Evolutionary conservation across 2,329 filamentous ascomycete species (phyloP), one percentile per base, ranked within the genome.

Genomic region (Xylariales sp.): DNA sequence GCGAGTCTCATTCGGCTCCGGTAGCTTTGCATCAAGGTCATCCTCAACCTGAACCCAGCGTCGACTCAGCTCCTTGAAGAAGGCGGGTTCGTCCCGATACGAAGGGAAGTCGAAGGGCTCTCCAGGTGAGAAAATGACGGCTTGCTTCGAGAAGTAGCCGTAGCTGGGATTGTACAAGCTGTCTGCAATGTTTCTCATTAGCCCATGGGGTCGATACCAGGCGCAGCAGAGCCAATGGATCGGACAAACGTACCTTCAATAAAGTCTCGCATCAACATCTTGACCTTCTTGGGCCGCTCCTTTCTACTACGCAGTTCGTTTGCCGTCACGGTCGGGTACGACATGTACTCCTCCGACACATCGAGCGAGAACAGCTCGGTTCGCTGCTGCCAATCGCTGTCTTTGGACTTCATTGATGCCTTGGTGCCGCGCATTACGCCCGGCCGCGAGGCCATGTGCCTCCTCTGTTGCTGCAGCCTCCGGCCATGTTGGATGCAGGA

Each of bases 231-330:
- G 11, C 8, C n/a, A 25, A 8, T 25, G 8, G 8, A 25, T 25
- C 23, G n/a, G 17, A 6, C 7, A 35, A 20, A 59, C 61, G 49
- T 57, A 89, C 86, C 90, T 62, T 98, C 93, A 57, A 98, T 93
- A 57, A 98, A 98, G 71, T 98, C 94, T 48, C 94, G 78, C 59
- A 94, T 86, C 55, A 96, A 68, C 93, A 98, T 98, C 76, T 95
- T 96, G 49, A 95, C 90, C 60, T 85, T 77, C 55, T 78, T 78
- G 30, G 93, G 93, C 54, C 93, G 73, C 57, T 95, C 83, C 37
- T 69, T 81, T 38, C 85, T 75, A 48, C 64, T 69, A 49, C 83
- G 81, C 49, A 98, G 67, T 44, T 88, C 82, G 47, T 84, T 74
- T n/a, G 88, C 78, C 7, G 89, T 95, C 33, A 98, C 85, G 57